phyloP scores from a whole-genome alignment of 345 rosid genomes.

The Citrus reticulata region DNA sequence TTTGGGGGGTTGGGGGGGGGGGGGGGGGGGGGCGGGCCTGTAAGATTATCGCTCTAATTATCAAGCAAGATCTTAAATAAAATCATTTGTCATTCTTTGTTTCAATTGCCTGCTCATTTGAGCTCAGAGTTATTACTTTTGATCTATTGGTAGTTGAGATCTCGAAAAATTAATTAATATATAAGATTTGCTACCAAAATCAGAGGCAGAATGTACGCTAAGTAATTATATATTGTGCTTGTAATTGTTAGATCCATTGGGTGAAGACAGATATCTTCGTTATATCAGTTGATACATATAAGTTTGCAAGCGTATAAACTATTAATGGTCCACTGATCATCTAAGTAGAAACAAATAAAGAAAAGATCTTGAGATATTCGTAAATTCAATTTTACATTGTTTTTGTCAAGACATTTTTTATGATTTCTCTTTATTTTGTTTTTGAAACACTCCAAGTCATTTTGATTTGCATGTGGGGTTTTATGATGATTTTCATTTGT shows the following conservation, averaged over 20 bases:
- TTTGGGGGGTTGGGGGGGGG: too few species aligned
- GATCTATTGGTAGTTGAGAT: neutral
- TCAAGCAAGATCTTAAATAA: too few species aligned
- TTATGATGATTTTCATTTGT: constrained; percentile 1
- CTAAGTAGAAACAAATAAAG: too few species aligned
- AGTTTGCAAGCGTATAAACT: neutral
- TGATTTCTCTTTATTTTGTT: too few species aligned
- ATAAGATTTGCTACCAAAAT: neutral
- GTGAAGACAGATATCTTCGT: neutral
- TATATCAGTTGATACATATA: neutral
- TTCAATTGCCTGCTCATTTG: neutral
- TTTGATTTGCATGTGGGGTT: constrained; percentile 10
- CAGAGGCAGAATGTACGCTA: neutral
- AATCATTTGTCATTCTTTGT: neutral
- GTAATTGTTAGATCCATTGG: neutral
- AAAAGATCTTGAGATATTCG: neutral
- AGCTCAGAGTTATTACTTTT: neutral
- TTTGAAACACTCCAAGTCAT: neutral
- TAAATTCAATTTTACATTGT: too few species aligned
- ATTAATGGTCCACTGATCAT: neutral
- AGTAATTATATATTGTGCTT: neutral
- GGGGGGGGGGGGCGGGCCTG: too few species aligned
- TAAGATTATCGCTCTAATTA: too few species aligned
- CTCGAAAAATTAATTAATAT: neutral
- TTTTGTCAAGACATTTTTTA: too few species aligned